Evolutionary conservation across 768 basidiomycete genomes (phyloP), one percentile per base, ranked within the genome.

Genomic region (Calvatia gigantea): DNA sequence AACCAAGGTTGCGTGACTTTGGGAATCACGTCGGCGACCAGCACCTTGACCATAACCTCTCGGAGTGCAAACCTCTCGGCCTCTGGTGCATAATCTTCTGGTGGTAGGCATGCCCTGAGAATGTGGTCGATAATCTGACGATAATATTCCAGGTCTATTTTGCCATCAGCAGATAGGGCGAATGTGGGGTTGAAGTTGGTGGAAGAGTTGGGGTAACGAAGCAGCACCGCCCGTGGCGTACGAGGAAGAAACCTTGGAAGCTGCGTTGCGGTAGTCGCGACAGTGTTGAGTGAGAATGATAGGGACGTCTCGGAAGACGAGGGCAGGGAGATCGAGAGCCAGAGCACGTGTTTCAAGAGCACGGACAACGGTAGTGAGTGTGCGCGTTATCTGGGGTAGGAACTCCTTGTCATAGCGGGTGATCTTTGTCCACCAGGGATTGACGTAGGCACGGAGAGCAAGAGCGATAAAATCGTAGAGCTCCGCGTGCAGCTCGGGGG

Each of bases 1-100:
- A 97, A 98, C 94, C 95, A 98, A 0, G 91, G 89, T 66, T 97
- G 88, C 5, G 84, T 81, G 48, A 96, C 67, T 61, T 82, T 85
- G 28, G 86, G 85, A 23, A 88, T 64, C 23, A 88, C 70, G 59
- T 86, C 84, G 45, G 80, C 79, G 58, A 94, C 72, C 5, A 98
- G 71, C 21, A 91, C 76, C 61, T 89, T 88, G 64, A 92, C 80
- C 28, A 96, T 63, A 35, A 97, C 74, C 72, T 98, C 96, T 55
- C 93, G 84, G 38, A 91, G 71, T 56, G 98, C 88, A 58, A 81
- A 77, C n/a, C 91, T 81, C 72, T 97, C 91, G 0, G 84, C 69
- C 47, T 90, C 85, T 15, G 92, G 82, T 8, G 80, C 79, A 66
- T 86, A 92, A 65, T 97, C 92, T 56, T 91, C 84, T 2, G 77